Evolutionary conservation across 306 rosid genomes (phyloP).

Genomic region (Inga oerstediana): DNA sequence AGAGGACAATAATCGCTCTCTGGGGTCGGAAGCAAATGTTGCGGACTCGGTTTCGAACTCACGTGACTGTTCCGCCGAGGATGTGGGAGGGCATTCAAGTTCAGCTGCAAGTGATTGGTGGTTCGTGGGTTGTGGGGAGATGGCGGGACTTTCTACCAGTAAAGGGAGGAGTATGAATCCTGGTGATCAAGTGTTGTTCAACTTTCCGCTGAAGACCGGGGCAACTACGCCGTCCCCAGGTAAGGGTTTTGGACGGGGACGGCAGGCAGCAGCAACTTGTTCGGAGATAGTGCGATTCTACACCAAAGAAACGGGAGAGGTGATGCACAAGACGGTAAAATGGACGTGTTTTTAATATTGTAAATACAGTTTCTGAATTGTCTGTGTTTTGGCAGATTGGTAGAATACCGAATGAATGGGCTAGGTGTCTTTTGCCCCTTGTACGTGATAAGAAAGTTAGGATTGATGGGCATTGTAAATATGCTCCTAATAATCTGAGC

Average conservation of each 20-base stretch:
- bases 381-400: slow-evolving; percentile 67
- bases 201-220: slow-evolving; percentile 54
- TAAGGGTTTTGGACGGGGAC: slow-evolving; percentile 65
- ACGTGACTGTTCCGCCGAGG: slow-evolving; percentile 32
- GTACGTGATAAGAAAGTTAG: slow-evolving; percentile 76
- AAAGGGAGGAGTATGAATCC: slow-evolving; percentile 73
- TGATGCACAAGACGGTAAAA: slow-evolving; percentile 25
- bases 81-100: slow-evolving; percentile 26
- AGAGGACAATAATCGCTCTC: slow-evolving; percentile 9
- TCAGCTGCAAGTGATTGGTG: slow-evolving; percentile 66
- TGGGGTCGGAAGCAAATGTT: slow-evolving; percentile 23
- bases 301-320: slow-evolving; percentile 74
- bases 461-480: slow-evolving; percentile 73
- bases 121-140: slow-evolving; percentile 66
- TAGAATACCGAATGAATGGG: slow-evolving; percentile 97
- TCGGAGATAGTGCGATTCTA: slow-evolving; percentile 91
- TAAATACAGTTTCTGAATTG: slow-evolving; percentile 25
- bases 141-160: slow-evolving; percentile 76
- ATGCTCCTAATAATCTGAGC: slow-evolving; percentile 67
- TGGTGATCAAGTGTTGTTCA: slow-evolving; percentile 71
- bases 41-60: slow-evolving; percentile 26
- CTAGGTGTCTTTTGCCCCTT: slow-evolving; percentile 82
- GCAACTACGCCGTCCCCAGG: slow-evolving; percentile 55
- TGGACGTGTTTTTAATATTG: not conserved
- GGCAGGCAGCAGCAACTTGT: slow-evolving; percentile 51